Base-by-base conservation (phyloP, 495 filamentous ascomycete genomes). In the Aspergillus nanangensis region DNA sequence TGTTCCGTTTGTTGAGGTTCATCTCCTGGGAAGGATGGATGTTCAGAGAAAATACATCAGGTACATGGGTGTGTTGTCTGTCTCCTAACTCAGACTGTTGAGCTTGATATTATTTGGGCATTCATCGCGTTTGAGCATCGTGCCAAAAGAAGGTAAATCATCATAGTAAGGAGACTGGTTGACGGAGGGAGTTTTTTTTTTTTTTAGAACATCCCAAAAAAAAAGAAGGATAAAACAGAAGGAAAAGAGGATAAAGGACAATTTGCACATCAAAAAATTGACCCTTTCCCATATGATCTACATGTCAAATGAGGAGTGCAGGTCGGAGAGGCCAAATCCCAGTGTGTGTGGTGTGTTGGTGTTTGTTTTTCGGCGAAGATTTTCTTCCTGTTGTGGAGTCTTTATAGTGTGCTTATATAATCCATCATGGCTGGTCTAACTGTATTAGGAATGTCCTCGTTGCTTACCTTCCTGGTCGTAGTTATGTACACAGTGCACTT, bases 81-180 rank as follows among this genome's bases (percentile, higher is more conserved):
- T 15, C 38, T 34, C n/a, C 25, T 1, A 45, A 64, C 64, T 60
- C 55, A 62, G 62, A 65, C 57, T 63, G 59, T 64, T 62, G 65
- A 64, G 58, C 62, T 66, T 64, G 58, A 60, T 35, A 55, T 51
- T 48, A 55, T 51, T 48, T 44, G 17, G 44, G 48, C 55, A 57
- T 48, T 51, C 59, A 60, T 49, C 25, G 53, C 50, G 53, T 48
- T 29, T 32, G 32, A 27, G 54, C 47, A 31, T 63, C 56, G 52
- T 57, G 52, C 57, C 57, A 58, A 56, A 50, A 53, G 40, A 58
- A 56, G 40, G 29, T 39, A 18, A 41, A 47, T 63, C 60, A 67
- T 65, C 62, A 63, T 56, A 50, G 56, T 56, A 32, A 34, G 45
- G 33, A 41, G 48, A n/a, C n/a, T n/a, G n/a, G n/a, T n/a, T n/a